phyloP scores from a whole-genome alignment of 2,329 filamentous ascomycete genomes.

The Fusarium anthophilum region DNA sequence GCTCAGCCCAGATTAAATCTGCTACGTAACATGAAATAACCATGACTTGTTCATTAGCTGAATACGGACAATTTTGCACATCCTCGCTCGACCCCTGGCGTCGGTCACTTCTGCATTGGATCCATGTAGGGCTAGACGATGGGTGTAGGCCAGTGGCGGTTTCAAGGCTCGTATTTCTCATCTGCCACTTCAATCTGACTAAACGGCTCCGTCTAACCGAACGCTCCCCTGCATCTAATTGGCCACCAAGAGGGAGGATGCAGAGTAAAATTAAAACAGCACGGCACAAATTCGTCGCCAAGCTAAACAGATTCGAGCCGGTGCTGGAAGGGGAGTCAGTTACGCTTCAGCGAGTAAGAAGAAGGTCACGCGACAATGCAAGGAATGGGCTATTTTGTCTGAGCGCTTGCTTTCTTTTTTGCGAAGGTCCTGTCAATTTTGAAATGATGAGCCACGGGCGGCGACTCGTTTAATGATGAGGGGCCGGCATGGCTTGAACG shows the following conservation, averaged over 20 bases:
- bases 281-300: not conserved
- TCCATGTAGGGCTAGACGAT: conserved; percentile 8
- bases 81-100: not conserved
- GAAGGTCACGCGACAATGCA: not conserved
- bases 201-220: conserved; percentile 23
- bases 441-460: not conserved
- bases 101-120: conserved; percentile 8
- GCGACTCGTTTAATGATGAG: not conserved
- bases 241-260: not conserved
- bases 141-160: conserved; percentile 13
- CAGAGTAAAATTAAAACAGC: not conserved
- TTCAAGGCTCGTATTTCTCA: conserved; percentile 25
- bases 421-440: not conserved
- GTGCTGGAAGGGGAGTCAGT: not conserved
- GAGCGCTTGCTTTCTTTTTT: not conserved
- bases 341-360: not conserved
- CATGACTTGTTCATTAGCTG: conserved; percentile 8
- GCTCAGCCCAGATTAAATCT: conserved; percentile 5
- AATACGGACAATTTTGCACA: not conserved
- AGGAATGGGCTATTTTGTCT: not conserved
- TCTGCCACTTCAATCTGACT: not conserved
- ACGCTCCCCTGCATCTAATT: not conserved
- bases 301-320: not conserved
- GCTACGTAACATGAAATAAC: conserved; percentile 13
- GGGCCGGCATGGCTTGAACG: not conserved